Conservation (phyloP, 169 alveolate species). For the Cryptosporidium ubiquitum region DNA sequence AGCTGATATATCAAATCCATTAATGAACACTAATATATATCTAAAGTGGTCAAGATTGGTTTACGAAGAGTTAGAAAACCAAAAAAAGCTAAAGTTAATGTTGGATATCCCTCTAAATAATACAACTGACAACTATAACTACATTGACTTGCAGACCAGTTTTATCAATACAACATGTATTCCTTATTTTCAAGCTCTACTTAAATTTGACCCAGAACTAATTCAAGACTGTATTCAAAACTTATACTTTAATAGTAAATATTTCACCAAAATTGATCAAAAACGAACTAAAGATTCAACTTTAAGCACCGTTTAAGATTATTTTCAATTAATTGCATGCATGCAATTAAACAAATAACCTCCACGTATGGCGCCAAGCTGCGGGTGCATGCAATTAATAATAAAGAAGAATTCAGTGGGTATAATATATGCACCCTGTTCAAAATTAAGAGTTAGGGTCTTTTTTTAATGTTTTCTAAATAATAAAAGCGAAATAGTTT, state of each 20-base stretch:
- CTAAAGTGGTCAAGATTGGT: slow-evolving; percentile 39
- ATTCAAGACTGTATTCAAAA: slow-evolving; percentile 55
- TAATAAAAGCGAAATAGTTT: not conserved
- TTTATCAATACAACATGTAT: slow-evolving; percentile 8
- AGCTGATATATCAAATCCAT: slow-evolving; percentile 62
- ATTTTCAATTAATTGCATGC: not conserved
- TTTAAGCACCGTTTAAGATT: not conserved
- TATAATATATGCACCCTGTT: slow-evolving; percentile 14
- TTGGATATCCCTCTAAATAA: slow-evolving; percentile 1
- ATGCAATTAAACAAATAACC: not conserved
- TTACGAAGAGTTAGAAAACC: slow-evolving; percentile 34
- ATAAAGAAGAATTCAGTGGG: not conserved
- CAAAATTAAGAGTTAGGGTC: not conserved
- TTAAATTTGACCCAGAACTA: slow-evolving; percentile 18
- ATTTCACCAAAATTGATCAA: not conserved
- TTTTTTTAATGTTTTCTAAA: not conserved
- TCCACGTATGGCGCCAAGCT: slow-evolving; percentile 25
- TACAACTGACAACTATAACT: not conserved
- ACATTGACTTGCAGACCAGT: not conserved
- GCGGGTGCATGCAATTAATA: slow-evolving; percentile 3
- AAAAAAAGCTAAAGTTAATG: slow-evolving; percentile 7
- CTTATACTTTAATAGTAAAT: slow-evolving; percentile 17
- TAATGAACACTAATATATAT: slow-evolving; percentile 36
- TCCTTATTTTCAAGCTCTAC: slow-evolving; percentile 20
- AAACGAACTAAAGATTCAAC: not conserved